A percentile compares a stretch with the other conserved stretches of the same genome.
phyloP scores from a whole-genome alignment of 2,329 filamentous ascomycete genomes.

The Neofusicoccum sp. region DNA sequence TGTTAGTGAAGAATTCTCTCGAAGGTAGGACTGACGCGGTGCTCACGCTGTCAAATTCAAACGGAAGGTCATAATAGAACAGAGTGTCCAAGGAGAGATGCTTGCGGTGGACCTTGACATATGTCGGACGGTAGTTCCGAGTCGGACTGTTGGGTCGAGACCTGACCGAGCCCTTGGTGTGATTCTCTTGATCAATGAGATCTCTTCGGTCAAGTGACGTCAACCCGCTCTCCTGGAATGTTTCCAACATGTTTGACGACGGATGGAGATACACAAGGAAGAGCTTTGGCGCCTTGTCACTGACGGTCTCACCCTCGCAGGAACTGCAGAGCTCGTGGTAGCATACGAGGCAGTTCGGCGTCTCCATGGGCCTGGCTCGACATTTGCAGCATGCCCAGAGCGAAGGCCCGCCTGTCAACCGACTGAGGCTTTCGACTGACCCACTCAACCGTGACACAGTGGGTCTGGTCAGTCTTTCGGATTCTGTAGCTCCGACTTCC shows the following conservation, averaged over 20 bases:
- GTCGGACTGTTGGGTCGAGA: not conserved
- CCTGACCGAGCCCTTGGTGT: not conserved
- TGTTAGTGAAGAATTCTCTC: not conserved
- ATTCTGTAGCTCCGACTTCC: not conserved
- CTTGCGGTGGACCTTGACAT: not conserved
- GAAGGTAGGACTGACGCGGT: not conserved
- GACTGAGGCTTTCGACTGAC: not conserved
- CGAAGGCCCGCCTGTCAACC: not conserved
- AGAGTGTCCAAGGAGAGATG: slow-evolving; percentile 11
- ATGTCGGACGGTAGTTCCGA: not conserved
- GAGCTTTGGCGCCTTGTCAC: not conserved
- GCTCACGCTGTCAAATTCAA: not conserved
- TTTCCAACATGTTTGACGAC: not conserved
- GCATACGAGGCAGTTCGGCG: slow-evolving; percentile 10
- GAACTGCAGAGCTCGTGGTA: slow-evolving; percentile 7
- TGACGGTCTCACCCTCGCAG: not conserved
- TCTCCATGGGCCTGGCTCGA: slow-evolving; percentile 9
- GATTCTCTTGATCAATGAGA: not conserved
- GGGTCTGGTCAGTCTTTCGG: not conserved
- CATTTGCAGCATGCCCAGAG: slow-evolving; percentile 15
- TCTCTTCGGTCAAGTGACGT: not conserved
- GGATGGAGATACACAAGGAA: slow-evolving; percentile 5
- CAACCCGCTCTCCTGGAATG: not conserved
- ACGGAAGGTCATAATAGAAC: slow-evolving; percentile 14
- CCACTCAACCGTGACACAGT: not conserved